Evolutionary conservation across 352 stramenopile genomes (phyloP).

Genomic region (Phytophthora capsici): DNA sequence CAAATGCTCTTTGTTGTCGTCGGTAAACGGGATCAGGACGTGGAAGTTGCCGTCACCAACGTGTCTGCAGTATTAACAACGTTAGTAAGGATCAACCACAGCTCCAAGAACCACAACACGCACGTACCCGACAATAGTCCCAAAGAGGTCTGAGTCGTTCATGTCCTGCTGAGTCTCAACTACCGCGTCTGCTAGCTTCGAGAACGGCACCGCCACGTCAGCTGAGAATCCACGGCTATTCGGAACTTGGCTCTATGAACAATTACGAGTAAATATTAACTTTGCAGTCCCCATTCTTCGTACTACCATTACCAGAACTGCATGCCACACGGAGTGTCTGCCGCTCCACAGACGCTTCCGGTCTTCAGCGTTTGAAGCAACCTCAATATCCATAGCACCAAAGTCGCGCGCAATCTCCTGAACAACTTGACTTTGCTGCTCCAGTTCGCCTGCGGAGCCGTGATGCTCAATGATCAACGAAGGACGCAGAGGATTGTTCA

Average conservation of each 20-base stretch:
- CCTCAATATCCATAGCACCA: constrained; percentile 73
- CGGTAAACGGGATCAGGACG: constrained; percentile 93
- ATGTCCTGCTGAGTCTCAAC: constrained; percentile 92
- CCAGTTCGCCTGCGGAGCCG: constrained; percentile 67
- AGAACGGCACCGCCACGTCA: constrained; percentile 96
- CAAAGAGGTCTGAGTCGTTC: constrained; percentile 80
- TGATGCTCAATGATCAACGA: constrained; percentile 96
- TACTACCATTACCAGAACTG: constrained; percentile 57
- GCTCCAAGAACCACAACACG: not conserved
- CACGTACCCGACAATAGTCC: constrained; percentile 88
- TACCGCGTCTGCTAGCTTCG: constrained; percentile 92
- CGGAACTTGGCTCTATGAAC: constrained; percentile 59
- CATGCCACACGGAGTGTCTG: constrained; percentile 83
- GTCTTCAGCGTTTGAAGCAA: constrained; percentile 64
- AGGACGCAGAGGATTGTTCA: constrained; percentile 73
- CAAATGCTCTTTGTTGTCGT: constrained; percentile 86
- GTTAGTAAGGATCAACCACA: not conserved
- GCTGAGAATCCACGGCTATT: constrained; percentile 87
- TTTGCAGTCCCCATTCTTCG: not conserved
- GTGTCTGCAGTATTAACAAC: constrained; percentile 44
- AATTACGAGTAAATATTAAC: not conserved
- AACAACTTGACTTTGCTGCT: constrained; percentile 84
- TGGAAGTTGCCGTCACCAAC: constrained; percentile 98
- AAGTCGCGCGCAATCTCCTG: constrained; percentile 85
- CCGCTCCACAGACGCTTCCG: constrained; percentile 80